Base-by-base conservation (phyloP, 768 basidiomycete genomes). In the Agrocybe pediades region DNA sequence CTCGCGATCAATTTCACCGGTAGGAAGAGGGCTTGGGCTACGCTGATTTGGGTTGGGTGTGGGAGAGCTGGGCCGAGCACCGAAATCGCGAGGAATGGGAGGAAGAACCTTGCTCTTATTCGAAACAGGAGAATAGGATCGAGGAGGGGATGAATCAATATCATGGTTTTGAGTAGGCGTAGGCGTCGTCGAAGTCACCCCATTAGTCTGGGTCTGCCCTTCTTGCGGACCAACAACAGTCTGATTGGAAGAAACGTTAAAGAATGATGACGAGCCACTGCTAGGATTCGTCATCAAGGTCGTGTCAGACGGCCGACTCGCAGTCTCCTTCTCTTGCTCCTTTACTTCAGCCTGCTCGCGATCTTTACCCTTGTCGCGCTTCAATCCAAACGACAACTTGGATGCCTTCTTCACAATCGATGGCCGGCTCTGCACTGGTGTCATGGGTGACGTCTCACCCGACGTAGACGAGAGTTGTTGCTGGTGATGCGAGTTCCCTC, bases 221-320 rank as follows among this genome's bases (percentile, higher is more conserved):
- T 68, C 65, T 11, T 49, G 47, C 3, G 58, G 20, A 6, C 56
- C 62, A 41, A 62, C 57, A 16, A 68, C 69, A 17, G 75, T 73
- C 25, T 79, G 75, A 44, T 80, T 79, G 5, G 85, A 81, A 2
- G 85, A 79, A 6, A 90, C 87, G 63, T 92, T 91, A 76, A 92
- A 91, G 74, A 93, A 92, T 2, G 90, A 91, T 2, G 90, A 92
- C 0, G 88, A 91, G 20, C 86, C 87, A 49, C 85, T 85, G 65
- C 87, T 90, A 4, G 85, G 81, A 3, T 84, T 87, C n/a, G 85
- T 73, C 49, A 79, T 82, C 53, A 89, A 67, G 6, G 74, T 79
- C 16, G 74, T 79, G 11, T 65, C 75, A 30, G 77, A 78, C 36
- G 77, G 75, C 20, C 76, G 70, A 30, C 70, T 63, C 5, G 70